phyloP scores from a whole-genome alignment of 495 filamentous ascomycete species.

The Penicillium fimorum region DNA sequence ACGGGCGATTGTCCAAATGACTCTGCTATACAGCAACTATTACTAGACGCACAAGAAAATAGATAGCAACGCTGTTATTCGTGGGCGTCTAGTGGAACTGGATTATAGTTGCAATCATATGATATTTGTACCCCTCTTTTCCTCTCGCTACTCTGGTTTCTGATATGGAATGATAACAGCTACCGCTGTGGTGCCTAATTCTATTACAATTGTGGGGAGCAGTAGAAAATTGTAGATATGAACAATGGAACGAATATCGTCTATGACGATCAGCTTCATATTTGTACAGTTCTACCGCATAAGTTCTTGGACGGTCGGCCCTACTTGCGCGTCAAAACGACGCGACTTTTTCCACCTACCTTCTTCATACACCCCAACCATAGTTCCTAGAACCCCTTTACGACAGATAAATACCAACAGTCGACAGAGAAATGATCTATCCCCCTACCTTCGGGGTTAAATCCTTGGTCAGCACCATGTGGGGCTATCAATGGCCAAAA shows the following conservation, averaged over 20 bases:
- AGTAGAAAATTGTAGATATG: slow-evolving; percentile 53
- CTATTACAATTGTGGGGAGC: slow-evolving; percentile 54
- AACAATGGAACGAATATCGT: slow-evolving; percentile 38
- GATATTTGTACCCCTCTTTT: slow-evolving; percentile 18
- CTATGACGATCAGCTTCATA: too few species aligned
- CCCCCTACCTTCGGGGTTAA: too few species aligned
- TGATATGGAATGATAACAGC: slow-evolving; percentile 27
- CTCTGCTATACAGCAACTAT: slow-evolving; percentile 28
- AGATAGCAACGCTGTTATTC: slow-evolving; percentile 45
- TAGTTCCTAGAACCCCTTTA: too few species aligned
- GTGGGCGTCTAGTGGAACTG: slow-evolving; percentile 43
- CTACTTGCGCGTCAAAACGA: too few species aligned
- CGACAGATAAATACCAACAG: too few species aligned
- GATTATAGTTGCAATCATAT: slow-evolving; percentile 50
- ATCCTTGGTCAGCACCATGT: too few species aligned
- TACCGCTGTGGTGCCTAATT: slow-evolving; percentile 56
- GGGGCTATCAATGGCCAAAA: too few species aligned
- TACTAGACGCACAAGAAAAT: slow-evolving; percentile 31
- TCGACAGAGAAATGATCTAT: too few species aligned
- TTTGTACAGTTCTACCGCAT: too few species aligned
- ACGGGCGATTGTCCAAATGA: slow-evolving; percentile 44
- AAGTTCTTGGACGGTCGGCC: too few species aligned
- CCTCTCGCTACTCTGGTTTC: slow-evolving; percentile 2
- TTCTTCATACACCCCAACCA: too few species aligned
- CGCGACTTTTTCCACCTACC: too few species aligned